Base-by-base conservation (phyloP, 1,139 yeast genomes). In the Spencermartinsiella ligniputridi region DNA sequence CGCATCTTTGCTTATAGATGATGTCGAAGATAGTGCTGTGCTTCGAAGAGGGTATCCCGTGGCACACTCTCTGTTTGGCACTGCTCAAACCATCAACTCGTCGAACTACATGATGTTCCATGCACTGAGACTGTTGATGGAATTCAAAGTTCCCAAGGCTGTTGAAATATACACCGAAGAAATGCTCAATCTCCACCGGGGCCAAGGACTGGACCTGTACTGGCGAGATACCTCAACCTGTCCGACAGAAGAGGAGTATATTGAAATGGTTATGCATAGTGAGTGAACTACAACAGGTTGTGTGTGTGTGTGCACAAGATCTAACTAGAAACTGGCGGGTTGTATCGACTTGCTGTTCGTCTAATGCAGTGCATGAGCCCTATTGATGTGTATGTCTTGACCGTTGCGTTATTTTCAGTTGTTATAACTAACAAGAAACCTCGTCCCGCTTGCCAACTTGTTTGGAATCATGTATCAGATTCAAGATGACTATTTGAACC, bases 191-290 rank as follows among this genome's bases (percentile, higher is more conserved):
- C 67, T 90, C 47, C 97, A 89, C 61, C 72, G 84, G 40, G 97
- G 97, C 2, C 97, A 89, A 67, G 95, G 96, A 0, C 67, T 83
- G 47, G 97, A 89, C 55, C 73, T 89, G 18, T 83, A 81, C 62
- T 89, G 97, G 96, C 70, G 97, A 51, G 96, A 89, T 51, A 67
- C 71, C 16, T 56, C 75, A 21, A 63, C 64, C 1, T 72, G 88
- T 35, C 97, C 97, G 0, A 66, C 72, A 1, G 84, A 83, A 50
- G 70, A 70, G 3, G 83, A 86, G 55, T 89, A 90, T 59, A 63
- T 81, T 34, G 71, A 72, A 38, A 90, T 90, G 97, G 95, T 85
- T 15, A 77, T 77, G 74, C 80, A 87, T 60, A 89, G 64, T 60
- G 51, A 3, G 64, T 48, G n/a, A n/a, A n/a, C n/a, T n/a, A n/a